These are phyloP conservation scores for Usnea hakonensis DNA, from an alignment of 495 filamentous ascomycete genomes.

Conservation along the genomic window DNA sequence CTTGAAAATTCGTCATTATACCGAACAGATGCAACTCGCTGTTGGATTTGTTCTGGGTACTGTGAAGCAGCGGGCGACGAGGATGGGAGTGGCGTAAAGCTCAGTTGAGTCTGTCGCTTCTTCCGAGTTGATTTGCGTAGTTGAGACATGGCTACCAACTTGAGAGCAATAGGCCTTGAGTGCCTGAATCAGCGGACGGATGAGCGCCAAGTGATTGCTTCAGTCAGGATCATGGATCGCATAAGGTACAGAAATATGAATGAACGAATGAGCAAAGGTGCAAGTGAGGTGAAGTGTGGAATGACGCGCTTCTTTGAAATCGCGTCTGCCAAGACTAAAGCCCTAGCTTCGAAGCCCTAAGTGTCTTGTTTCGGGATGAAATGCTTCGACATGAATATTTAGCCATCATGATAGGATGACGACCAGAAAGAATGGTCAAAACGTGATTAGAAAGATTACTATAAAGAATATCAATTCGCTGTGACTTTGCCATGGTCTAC, in stretches of 20 bases:
- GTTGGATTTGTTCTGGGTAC: conserved; percentile 18
- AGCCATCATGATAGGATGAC: too few relatives aligned
- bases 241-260: too few relatives aligned
- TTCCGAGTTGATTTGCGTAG: conserved; percentile 12
- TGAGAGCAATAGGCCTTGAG: not conserved
- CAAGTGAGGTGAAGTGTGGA: not conserved
- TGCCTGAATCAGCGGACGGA: too few relatives aligned
- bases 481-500: too few relatives aligned
- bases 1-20: conserved; percentile 33
- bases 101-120: conserved; percentile 41
- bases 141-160: not conserved
- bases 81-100: conserved; percentile 34
- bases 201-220: too few relatives aligned
- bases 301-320: not conserved
- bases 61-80: conserved; percentile 16
- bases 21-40: conserved; percentile 34
- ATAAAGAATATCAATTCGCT: too few relatives aligned
- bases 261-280: not conserved
- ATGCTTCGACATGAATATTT: too few relatives aligned
- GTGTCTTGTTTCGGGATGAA: not conserved
- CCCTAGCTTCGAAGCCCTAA: not conserved
- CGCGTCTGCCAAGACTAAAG: conserved; percentile 2
- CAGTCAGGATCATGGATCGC: too few relatives aligned
- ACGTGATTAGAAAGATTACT: too few relatives aligned
- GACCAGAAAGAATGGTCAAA: too few relatives aligned